Evolutionary conservation across 2,329 filamentous ascomycete genomes (phyloP).

Genomic region (Exophiala mesophila): DNA sequence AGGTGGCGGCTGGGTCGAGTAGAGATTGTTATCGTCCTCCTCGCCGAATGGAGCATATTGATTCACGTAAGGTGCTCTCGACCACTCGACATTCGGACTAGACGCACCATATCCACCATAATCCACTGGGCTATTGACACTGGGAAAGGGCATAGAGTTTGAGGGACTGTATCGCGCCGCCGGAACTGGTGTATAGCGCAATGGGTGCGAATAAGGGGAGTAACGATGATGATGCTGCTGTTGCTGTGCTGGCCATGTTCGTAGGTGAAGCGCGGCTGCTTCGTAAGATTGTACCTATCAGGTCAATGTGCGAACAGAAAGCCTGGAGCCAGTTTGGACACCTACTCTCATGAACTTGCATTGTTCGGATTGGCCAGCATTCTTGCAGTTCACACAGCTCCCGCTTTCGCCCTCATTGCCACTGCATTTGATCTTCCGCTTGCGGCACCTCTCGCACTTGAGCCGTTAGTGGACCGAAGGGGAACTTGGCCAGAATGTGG

Average conservation of each 20-base stretch:
- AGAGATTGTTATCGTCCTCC: conserved; percentile 32
- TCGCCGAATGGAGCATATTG: conserved; percentile 31
- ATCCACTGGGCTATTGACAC: conserved; percentile 11
- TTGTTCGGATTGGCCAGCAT: conserved; percentile 52
- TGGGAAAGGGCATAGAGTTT: conserved; percentile 11
- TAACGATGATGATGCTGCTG: conserved; percentile 14
- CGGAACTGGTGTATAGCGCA: conserved; percentile 14
- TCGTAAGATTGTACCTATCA: conserved; percentile 17
- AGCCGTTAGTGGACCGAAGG: neutral
- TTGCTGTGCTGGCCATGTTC: conserved; percentile 8
- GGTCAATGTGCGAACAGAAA: neutral
- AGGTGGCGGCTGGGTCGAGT: conserved; percentile 31
- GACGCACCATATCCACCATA: conserved; percentile 13
- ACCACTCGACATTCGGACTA: conserved; percentile 15
- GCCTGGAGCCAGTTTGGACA: neutral
- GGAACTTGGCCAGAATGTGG: neutral
- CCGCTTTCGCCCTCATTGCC: conserved; percentile 72
- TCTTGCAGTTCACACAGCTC: conserved; percentile 78
- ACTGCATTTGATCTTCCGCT: conserved; percentile 91
- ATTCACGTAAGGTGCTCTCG: conserved; percentile 14
- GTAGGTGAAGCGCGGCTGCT: conserved; percentile 6
- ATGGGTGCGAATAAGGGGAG: conserved; percentile 18
- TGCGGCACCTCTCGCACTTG: conserved; percentile 83
- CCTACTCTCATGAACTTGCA: conserved; percentile 77
- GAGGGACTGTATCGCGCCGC: conserved; percentile 15